Conservation (phyloP, 1,284 basidiomycete species). For the Ganoderma resinaceum region DNA sequence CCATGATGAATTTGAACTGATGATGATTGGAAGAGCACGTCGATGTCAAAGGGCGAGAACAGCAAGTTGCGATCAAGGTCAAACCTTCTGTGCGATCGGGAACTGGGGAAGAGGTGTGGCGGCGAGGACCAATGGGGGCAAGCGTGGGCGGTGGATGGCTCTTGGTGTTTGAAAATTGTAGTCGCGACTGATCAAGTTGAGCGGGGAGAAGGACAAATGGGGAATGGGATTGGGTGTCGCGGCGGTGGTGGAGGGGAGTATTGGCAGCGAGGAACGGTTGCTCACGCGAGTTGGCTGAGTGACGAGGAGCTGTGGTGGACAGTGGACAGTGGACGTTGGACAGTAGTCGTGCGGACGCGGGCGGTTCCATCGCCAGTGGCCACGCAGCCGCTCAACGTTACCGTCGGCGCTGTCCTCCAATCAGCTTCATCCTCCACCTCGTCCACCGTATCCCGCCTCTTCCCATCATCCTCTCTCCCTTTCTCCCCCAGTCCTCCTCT, state of each 20-base stretch:
- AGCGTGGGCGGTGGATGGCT: neutral
- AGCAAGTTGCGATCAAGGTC: slow-evolving; percentile 7
- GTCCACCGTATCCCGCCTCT: slow-evolving; percentile 10
- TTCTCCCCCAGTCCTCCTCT: slow-evolving; percentile 5
- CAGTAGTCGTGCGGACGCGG: neutral
- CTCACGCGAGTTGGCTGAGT: neutral
- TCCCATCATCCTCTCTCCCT: slow-evolving; percentile 20
- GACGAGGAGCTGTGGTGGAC: no score
- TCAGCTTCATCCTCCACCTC: slow-evolving; percentile 19
- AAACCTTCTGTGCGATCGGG: slow-evolving; percentile 1
- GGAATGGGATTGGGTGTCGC: neutral
- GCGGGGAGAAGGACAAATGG: no score
- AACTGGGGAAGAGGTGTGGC: neutral
- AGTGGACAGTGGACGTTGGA: no score
- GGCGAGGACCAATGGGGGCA: neutral
- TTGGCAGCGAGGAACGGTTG: neutral
- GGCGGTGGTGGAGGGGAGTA: neutral
- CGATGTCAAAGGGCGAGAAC: neutral
- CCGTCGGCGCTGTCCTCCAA: slow-evolving; percentile 18
- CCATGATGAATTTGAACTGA: neutral
- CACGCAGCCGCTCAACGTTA: no score
- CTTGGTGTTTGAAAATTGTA: no score
- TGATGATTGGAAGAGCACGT: neutral
- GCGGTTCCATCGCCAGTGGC: neutral
- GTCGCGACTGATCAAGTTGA: no score